Evolutionary conservation across 371 early-diverging fungal species (phyloP), one percentile per base, ranked within the genome.

Genomic region (Rhizopus sp.): DNA sequence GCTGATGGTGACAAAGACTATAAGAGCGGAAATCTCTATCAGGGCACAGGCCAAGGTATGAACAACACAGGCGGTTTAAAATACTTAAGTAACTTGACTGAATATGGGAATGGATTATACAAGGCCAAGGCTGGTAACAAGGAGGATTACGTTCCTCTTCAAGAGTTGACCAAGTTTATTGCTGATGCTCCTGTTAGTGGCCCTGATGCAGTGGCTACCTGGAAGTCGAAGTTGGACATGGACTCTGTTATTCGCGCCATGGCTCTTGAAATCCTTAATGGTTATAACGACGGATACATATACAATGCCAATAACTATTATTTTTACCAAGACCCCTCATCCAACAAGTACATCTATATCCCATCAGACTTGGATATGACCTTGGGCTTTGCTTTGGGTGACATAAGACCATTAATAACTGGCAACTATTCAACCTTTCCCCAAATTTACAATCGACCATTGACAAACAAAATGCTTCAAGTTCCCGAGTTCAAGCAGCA

Each of bases 101-200:
- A 17, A 3, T 68, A 68, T 2, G 23, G 2, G 23, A 23, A 23
- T 23, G 23, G 23, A 23, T 23, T 23, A 23, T 23, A 23, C 2
- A 23, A 23, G 23, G 40, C 39, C 0, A 23, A 23, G 23, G 23
- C 23, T 23, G 23, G 23, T 2, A 23, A 49, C 23, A 37, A 39
- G 15, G 15, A 34, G 15, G 13, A 45, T 32, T 56, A 35, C 30
- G 17, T 55, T 13, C 59, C 51, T 13, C 31, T 72, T 13, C 57
- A 60, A 16, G 60, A 65, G n/a, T 52, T 72, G 29, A 68, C 72
- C 7, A 53, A 54, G 35, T 72, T 68, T 35, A 38, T 72, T 6
- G 12, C 41, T 2, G 49, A 57, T 12, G 54, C 69, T 5, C 60
- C 63, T 31, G n/a, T 32, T 5, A 50, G 46, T 10, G 37, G 34